Conservation (phyloP, 805 yeast species). For the Zygosaccharomyces lentus region DNA sequence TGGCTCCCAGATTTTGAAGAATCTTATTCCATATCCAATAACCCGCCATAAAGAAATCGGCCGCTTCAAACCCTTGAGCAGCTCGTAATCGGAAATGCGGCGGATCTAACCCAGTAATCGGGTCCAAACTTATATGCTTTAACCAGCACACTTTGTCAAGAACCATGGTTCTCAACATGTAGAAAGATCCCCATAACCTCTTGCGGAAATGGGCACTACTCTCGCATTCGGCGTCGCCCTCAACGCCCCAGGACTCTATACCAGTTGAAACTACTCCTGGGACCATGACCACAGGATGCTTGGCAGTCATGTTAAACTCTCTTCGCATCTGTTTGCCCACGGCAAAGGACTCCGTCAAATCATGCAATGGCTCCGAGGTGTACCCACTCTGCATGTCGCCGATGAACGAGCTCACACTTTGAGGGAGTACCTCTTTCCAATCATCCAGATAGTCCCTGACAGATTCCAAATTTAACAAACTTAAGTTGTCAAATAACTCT, state of each 20-base stretch:
- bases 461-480: constrained; percentile 49
- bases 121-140: constrained; percentile 82
- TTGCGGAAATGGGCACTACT: constrained; percentile 81
- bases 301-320: constrained; percentile 48
- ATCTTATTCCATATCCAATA: constrained; percentile 99
- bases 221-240: constrained; percentile 75
- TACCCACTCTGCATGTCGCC: constrained; percentile 42
- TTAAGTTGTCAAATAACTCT: constrained; percentile 42
- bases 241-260: constrained; percentile 86
- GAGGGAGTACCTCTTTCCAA: constrained; percentile 73
- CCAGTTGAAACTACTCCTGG: constrained; percentile 98
- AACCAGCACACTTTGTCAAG: constrained; percentile 92
- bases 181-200: constrained; percentile 94
- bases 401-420: constrained; percentile 54
- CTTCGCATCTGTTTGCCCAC: constrained; percentile 66
- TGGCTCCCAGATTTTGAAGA: constrained; percentile 87
- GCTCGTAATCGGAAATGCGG: constrained; percentile 76
- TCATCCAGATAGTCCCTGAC: constrained; percentile 59
- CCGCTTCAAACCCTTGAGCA: constrained; percentile 94
- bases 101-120: constrained; percentile 91
- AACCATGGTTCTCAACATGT: constrained; percentile 89
- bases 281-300: constrained; percentile 82
- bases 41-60: constrained; percentile 94
- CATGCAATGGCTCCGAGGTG: constrained; percentile 29
- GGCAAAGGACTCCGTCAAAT: constrained; percentile 77